A percentile compares a stretch with the other conserved stretches of the same genome.
Conservation (phyloP, 257 asterid genomes). For the Solanum ossicruentum region DNA sequence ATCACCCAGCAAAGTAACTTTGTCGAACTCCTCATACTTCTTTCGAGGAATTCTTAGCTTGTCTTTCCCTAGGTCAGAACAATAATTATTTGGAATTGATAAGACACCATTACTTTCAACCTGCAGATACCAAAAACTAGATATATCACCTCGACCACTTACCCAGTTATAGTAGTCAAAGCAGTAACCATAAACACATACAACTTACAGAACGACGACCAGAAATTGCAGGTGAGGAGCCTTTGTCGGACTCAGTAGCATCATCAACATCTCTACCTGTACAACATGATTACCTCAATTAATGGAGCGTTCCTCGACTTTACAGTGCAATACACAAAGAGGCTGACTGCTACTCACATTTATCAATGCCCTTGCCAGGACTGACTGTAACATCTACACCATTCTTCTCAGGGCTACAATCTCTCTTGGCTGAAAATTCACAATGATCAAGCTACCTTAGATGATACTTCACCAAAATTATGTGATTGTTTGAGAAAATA, state of each 20-base stretch:
- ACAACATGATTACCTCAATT: constrained; percentile 6
- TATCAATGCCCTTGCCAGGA: constrained; percentile 28
- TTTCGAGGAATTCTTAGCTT: constrained; percentile 23
- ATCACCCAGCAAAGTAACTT: constrained; percentile 34
- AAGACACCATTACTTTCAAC: constrained; percentile 68
- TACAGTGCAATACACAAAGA: background rate
- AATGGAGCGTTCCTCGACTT: background rate
- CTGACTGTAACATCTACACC: constrained; percentile 11
- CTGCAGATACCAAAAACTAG: constrained; percentile 32
- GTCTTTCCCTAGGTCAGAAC: constrained; percentile 23
- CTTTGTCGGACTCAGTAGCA: constrained; percentile 21
- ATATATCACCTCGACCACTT: constrained; percentile 41
- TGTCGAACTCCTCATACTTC: constrained; percentile 34
- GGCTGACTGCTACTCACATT: constrained; percentile 4
- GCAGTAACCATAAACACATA: constrained; percentile 69
- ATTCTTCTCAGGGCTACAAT: constrained; percentile 24
- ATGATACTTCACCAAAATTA: background rate
- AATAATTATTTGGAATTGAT: constrained; percentile 30
- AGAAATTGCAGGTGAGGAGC: constrained; percentile 33
- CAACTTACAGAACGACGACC: constrained; percentile 99
- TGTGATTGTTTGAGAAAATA: background rate
- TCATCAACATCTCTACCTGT: constrained; percentile 38
- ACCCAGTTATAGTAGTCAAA: constrained; percentile 23
- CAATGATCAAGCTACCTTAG: constrained; percentile 5
- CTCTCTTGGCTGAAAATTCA: constrained; percentile 50